These are phyloP conservation scores for Fusarium sp. DNA, from an alignment of 2,329 filamentous ascomycete genomes.

Conservation along the genomic window DNA sequence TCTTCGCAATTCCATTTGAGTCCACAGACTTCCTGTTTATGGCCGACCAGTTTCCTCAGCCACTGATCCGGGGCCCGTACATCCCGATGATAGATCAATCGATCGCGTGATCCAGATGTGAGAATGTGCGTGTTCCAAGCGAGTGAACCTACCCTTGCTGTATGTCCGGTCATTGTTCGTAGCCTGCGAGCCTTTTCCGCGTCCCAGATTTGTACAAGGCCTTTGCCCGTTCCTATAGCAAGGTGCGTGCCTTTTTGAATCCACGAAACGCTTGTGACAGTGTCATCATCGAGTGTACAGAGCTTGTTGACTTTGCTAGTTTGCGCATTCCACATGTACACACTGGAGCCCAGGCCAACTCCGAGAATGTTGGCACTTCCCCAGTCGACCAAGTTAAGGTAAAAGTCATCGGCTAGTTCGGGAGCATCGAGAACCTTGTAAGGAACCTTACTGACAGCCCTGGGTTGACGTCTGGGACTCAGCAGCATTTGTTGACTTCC, in stretches of 20 bases:
- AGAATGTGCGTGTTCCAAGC: conserved; percentile 99
- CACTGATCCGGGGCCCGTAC: conserved; percentile 93
- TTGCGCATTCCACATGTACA: conserved; percentile 98
- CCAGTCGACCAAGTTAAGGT: conserved; percentile 97
- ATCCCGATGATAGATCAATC: conserved; percentile 93
- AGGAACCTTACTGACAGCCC: conserved; percentile 93
- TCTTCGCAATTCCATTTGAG: conserved; percentile 98
- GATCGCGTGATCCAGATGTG: conserved; percentile 92
- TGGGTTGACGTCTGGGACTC: conserved; percentile 86
- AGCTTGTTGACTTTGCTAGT: conserved; percentile 92
- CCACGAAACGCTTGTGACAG: conserved; percentile 96
- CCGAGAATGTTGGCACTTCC: conserved; percentile 93
- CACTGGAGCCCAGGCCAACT: conserved; percentile 89
- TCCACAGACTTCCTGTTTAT: conserved; percentile 98
- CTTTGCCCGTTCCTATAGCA: conserved; percentile 93
- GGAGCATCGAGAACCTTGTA: conserved; percentile 98
- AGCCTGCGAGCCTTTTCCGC: conserved; percentile 85
- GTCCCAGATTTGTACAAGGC: conserved; percentile 97
- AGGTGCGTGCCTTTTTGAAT: conserved; percentile 97
- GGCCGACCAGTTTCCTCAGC: conserved; percentile 85
- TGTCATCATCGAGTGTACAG: conserved; percentile 91
- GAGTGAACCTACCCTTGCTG: conserved; percentile 88
- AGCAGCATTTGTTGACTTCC: conserved; percentile 94
- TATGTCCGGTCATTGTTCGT: conserved; percentile 96
- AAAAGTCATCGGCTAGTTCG: conserved; percentile 96